A percentile compares a stretch with the other conserved stretches of the same genome.
Evolutionary conservation across 768 basidiomycete genomes (phyloP).

Genomic region (Coprinopsis strossmayeri): DNA sequence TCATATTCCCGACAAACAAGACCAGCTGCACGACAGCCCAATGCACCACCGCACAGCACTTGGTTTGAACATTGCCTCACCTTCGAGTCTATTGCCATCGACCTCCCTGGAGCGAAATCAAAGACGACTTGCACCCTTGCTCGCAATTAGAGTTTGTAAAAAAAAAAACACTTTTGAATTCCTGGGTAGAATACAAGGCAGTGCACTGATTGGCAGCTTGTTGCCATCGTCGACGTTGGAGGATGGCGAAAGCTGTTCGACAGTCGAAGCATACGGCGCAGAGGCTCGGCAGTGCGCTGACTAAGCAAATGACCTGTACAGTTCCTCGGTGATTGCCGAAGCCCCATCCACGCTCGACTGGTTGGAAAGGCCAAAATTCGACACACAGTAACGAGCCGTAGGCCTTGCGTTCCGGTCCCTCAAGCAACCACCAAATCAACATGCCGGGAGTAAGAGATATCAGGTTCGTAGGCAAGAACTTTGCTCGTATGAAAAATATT

Average conservation of each 20-base stretch:
- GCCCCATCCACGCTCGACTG: constrained; percentile 21
- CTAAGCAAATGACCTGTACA: constrained; percentile 28
- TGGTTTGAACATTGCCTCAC: no score
- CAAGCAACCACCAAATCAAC: constrained; percentile 40
- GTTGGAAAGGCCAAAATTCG: constrained; percentile 22
- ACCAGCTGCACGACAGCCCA: no score
- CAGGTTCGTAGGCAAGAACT: constrained; percentile 35
- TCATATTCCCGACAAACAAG: no score
- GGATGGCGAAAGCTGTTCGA: background rate
- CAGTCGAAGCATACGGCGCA: background rate
- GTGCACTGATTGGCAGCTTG: background rate
- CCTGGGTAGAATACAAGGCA: background rate
- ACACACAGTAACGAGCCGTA: constrained; percentile 35
- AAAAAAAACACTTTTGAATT: no score
- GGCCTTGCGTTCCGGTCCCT: constrained; percentile 37
- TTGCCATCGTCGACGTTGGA: background rate
- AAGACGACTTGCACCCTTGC: no score
- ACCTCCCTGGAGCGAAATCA: no score
- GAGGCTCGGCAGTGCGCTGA: background rate
- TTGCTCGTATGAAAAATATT: constrained; percentile 13
- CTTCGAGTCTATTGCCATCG: no score
- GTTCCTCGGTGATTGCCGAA: constrained; percentile 35
- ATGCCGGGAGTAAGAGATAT: constrained; percentile 85
- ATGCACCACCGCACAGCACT: no score
- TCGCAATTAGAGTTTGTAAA: no score